Conservation (phyloP, 305 asterid genomes). For the Andrographis paniculata region DNA sequence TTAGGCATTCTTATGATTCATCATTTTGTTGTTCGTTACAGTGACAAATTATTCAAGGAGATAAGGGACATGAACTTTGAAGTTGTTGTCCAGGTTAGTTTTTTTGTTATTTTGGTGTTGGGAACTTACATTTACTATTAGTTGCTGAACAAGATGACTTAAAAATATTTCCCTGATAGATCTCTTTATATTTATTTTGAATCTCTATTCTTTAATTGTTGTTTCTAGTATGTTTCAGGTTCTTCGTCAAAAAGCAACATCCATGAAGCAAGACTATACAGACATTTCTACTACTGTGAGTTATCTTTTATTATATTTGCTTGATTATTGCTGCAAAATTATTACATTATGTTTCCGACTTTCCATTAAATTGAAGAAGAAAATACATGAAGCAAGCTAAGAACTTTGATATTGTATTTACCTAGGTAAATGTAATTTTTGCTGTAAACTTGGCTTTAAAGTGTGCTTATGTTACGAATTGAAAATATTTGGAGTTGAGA, state of each 20-base stretch:
- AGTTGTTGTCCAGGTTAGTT: conserved; percentile 94
- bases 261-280: conserved; percentile 96
- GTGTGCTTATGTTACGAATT: no score
- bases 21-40: conserved; percentile 24
- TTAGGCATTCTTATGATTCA: conserved; percentile 17
- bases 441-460: no score
- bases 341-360: no score
- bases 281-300: conserved; percentile 86
- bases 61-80: conserved; percentile 92
- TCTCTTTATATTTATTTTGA: conserved; percentile 13
- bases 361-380: no score
- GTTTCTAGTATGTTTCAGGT: conserved; percentile 66
- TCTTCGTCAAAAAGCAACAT: conserved; percentile 95
- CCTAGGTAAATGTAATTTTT: not conserved
- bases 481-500: no score
- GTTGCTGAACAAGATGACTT: conserved; percentile 11
- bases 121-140: conserved; percentile 13
- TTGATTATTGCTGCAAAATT: not conserved
- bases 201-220: conserved; percentile 33
- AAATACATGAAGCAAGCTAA: no score
- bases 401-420: not conserved
- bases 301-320: conserved; percentile 13
- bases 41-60: conserved; percentile 98
- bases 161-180: conserved; percentile 1
- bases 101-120: conserved; percentile 17